Conservation (phyloP, 805 yeast species). For the Metschnikowia proteae region DNA sequence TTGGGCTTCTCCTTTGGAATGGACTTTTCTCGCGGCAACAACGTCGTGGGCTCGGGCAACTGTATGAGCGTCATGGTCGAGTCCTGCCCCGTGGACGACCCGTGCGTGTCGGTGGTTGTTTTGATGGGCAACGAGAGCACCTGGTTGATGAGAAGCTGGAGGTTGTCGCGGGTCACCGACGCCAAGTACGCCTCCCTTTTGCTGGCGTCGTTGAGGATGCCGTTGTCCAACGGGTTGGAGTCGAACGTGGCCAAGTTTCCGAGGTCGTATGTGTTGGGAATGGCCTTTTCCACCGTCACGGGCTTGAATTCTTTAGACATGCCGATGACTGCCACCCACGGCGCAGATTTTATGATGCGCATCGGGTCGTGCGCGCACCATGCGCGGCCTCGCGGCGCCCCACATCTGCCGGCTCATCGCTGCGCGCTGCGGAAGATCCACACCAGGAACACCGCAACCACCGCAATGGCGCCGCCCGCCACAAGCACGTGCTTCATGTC, state of each 20-base stretch:
- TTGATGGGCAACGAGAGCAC: conserved; percentile 84
- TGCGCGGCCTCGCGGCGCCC: too few relatives aligned
- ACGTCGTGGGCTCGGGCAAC: conserved; percentile 79
- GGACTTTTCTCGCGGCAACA: conserved; percentile 91
- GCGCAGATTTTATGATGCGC: conserved; percentile 14
- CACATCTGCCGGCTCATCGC: background rate
- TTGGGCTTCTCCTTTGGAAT: conserved; percentile 88
- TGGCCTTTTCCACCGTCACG: conserved; percentile 84
- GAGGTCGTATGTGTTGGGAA: conserved; percentile 84
- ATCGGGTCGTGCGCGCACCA: conserved; percentile 12
- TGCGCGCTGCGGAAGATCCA: conserved; percentile 53
- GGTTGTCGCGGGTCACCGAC: conserved; percentile 80
- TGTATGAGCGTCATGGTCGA: conserved; percentile 78
- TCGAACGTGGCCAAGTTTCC: conserved; percentile 92
- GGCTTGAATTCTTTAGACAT: conserved; percentile 47
- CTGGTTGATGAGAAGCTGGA: conserved; percentile 88
- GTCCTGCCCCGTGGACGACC: conserved; percentile 55
- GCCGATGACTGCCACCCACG: background rate
- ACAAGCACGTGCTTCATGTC: conserved; percentile 51
- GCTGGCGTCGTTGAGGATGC: conserved; percentile 49
- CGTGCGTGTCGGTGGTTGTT: conserved; percentile 72
- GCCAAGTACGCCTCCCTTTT: conserved; percentile 62
- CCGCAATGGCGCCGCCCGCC: conserved; percentile 67
- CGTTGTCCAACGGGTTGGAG: conserved; percentile 74
- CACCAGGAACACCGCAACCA: conserved; percentile 58